These are phyloP conservation scores for Diutina siamensis DNA, from an alignment of 1,139 yeast genomes.

Conservation along the genomic window DNA sequence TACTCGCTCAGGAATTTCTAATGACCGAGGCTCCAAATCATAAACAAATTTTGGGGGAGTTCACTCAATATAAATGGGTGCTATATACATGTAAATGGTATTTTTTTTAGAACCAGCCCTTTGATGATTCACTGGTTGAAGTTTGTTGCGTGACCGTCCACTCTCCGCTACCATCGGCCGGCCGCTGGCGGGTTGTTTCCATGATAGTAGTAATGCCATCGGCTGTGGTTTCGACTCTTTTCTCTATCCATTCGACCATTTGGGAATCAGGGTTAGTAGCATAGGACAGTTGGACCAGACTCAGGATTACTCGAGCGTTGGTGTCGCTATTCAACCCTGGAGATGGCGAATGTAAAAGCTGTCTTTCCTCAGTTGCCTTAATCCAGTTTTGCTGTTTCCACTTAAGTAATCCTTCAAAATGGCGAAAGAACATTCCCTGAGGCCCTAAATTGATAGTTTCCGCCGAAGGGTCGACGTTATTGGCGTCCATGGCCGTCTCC, in stretches of 20 bases:
- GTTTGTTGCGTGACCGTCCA: background rate
- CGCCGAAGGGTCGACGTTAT: slow-evolving; percentile 9
- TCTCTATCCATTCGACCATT: slow-evolving; percentile 1
- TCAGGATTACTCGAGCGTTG: background rate
- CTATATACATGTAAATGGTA: background rate
- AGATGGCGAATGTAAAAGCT: background rate
- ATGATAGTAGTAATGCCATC: background rate
- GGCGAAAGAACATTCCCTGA: slow-evolving; percentile 39
- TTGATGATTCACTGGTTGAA: background rate
- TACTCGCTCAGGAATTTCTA: no score
- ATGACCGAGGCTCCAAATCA: background rate
- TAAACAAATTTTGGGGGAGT: no score
- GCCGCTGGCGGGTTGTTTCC: background rate
- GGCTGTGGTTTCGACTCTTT: background rate
- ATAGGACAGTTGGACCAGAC: slow-evolving; percentile 2
- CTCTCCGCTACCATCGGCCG: background rate
- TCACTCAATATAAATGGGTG: no score
- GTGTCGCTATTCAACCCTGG: background rate
- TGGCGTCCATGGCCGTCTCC: slow-evolving; percentile 14
- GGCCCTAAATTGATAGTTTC: slow-evolving; percentile 26
- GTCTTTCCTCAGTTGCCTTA: slow-evolving; percentile 22
- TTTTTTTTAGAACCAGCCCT: slow-evolving; percentile 3
- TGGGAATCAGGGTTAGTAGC: slow-evolving; percentile 2
- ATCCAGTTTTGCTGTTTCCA: slow-evolving; percentile 47
- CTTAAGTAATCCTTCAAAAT: slow-evolving; percentile 50